A percentile compares a stretch with the other conserved stretches of the same genome.
phyloP scores from a whole-genome alignment of 2,329 filamentous ascomycete genomes.

The Hymenoscyphus infarciens region DNA sequence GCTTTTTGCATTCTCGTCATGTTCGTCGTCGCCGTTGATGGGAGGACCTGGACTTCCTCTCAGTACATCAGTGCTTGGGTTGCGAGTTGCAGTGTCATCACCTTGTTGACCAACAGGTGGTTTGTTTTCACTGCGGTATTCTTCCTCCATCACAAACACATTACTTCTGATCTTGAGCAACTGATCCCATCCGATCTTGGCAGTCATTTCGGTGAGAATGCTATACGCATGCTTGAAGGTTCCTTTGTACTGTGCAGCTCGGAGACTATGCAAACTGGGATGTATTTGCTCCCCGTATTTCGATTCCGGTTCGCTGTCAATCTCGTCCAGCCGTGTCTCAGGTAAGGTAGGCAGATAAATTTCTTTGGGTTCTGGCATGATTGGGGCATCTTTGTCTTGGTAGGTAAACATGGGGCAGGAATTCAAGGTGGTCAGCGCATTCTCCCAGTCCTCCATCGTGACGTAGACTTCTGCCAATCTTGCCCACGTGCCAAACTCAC shows the following conservation, averaged over 20 bases:
- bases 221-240: constrained; percentile 95
- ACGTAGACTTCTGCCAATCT: constrained; percentile 91
- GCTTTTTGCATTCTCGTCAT: constrained; percentile 34
- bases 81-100: constrained; percentile 50
- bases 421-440: constrained; percentile 90
- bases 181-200: constrained; percentile 97
- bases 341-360: constrained; percentile 82
- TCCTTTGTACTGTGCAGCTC: constrained; percentile 86
- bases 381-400: constrained; percentile 92
- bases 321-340: constrained; percentile 90
- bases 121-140: constrained; percentile 87
- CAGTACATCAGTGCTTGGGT: constrained; percentile 75
- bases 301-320: constrained; percentile 84
- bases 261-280: constrained; percentile 77
- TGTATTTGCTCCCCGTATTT: constrained; percentile 83
- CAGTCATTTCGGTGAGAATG: constrained; percentile 90
- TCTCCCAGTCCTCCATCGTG: constrained; percentile 91
- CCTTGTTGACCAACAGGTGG: constrained; percentile 46
- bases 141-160: constrained; percentile 99
- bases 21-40: constrained; percentile 40
- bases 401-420: constrained; percentile 99
- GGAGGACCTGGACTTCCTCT: constrained; percentile 64
- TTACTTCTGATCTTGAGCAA: constrained; percentile 90
- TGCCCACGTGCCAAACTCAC: constrained; percentile 97
- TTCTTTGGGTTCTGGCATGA: constrained; percentile 89